Conservation (phyloP, 1,284 basidiomycete genomes). For the Uromyces viciae-fabae region DNA sequence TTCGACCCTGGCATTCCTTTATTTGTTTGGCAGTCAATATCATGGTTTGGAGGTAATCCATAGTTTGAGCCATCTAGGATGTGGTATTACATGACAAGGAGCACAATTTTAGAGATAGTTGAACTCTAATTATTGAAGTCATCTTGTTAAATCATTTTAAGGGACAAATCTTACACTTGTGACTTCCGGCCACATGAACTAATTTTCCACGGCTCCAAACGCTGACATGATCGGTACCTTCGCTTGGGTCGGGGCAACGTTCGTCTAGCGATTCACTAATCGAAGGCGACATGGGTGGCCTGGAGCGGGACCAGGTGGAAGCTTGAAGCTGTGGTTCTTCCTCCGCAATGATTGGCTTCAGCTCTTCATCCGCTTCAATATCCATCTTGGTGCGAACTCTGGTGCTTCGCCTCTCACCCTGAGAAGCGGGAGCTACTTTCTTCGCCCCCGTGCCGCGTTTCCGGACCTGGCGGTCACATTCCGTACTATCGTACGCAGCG, state of each 20-base stretch:
- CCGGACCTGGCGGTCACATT: background rate
- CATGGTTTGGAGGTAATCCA: slow-evolving; percentile 15
- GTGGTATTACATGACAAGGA: background rate
- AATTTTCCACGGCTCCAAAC: slow-evolving; percentile 44
- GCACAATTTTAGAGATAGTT: background rate
- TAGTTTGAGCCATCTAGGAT: background rate
- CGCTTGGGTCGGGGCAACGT: background rate
- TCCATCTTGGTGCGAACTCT: slow-evolving; percentile 27
- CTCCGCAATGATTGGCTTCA: background rate
- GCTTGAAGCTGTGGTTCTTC: slow-evolving; percentile 27
- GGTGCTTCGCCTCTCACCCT: slow-evolving; percentile 32
- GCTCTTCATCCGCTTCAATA: slow-evolving; percentile 28
- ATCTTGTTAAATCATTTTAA: background rate
- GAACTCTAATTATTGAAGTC: background rate
- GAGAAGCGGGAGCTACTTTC: background rate
- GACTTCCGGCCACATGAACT: slow-evolving; percentile 36
- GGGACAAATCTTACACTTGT: slow-evolving; percentile 35
- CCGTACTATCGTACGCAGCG: background rate
- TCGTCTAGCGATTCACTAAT: slow-evolving; percentile 23
- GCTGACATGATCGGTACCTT: slow-evolving; percentile 23
- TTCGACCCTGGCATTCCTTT: background rate
- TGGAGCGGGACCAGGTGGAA: slow-evolving; percentile 41
- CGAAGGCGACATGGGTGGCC: slow-evolving; percentile 4
- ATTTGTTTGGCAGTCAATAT: background rate
- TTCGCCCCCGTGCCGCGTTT: slow-evolving; percentile 1